Conservation (phyloP, 2,329 filamentous ascomycete genomes). For the Phoma sp. region DNA sequence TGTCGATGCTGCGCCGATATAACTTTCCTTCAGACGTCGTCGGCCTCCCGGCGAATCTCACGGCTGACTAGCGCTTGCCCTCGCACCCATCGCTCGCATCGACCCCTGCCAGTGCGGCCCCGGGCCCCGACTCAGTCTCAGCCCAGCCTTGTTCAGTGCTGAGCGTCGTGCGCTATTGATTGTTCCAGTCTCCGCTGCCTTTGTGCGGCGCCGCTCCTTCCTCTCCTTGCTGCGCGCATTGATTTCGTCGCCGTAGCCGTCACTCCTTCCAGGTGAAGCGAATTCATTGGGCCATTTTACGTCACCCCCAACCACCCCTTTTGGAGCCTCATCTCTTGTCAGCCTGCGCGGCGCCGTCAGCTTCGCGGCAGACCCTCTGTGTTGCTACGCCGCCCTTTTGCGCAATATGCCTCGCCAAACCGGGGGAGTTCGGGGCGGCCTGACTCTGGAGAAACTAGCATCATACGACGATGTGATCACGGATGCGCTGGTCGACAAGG, state of each 20-base stretch:
- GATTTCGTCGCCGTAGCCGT: slow-evolving; percentile 7
- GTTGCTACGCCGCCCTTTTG: slow-evolving; percentile 5
- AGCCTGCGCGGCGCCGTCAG: not conserved
- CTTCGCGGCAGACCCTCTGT: not conserved
- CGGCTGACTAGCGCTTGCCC: slow-evolving; percentile 14
- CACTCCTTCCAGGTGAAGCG: slow-evolving; percentile 25
- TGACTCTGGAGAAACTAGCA: slow-evolving; percentile 86
- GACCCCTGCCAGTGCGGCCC: not conserved
- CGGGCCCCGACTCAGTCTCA: slow-evolving; percentile 3
- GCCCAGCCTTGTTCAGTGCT: slow-evolving; percentile 27
- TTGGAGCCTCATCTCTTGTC: slow-evolving; percentile 6
- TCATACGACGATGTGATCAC: slow-evolving; percentile 96
- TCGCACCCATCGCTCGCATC: slow-evolving; percentile 18
- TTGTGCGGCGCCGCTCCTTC: slow-evolving; percentile 40
- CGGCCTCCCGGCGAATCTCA: slow-evolving; percentile 17
- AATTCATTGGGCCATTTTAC: slow-evolving; percentile 29
- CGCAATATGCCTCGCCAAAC: slow-evolving; percentile 52
- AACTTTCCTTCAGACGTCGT: slow-evolving; percentile 23
- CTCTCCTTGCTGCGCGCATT: slow-evolving; percentile 22
- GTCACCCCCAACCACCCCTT: slow-evolving; percentile 42
- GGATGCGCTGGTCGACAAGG: slow-evolving; percentile 92
- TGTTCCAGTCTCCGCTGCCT: slow-evolving; percentile 22
- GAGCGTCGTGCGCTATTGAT: slow-evolving; percentile 25
- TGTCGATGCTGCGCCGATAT: slow-evolving; percentile 8
- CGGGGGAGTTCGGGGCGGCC: slow-evolving; percentile 68